Percentiles rank a stretch among this genome's conserved stretches.
These are phyloP conservation scores for Verticillium longisporum DNA, from an alignment of 2,329 filamentous ascomycete species.

Conservation along the genomic window DNA sequence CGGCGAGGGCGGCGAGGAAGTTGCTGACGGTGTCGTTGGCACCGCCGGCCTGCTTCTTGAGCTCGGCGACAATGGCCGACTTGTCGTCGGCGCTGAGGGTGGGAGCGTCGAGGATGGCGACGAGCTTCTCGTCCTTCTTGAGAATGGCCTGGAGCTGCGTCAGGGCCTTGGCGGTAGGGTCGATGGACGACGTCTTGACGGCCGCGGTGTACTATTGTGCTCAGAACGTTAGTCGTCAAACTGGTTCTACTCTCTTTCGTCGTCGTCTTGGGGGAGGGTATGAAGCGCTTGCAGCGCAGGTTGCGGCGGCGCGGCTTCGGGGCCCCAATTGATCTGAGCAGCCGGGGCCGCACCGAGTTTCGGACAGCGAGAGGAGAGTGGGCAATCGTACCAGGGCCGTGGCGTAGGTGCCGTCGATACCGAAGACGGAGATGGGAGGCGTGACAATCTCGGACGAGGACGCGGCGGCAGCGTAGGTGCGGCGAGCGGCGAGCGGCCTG, in stretches of 20 bases:
- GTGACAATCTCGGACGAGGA: slow-evolving; percentile 61
- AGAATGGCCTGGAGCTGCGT: slow-evolving; percentile 63
- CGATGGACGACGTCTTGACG: slow-evolving; percentile 78
- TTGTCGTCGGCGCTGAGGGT: slow-evolving; percentile 77
- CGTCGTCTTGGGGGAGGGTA: no score
- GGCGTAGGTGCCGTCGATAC: slow-evolving; percentile 96
- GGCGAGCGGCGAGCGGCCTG: slow-evolving; percentile 49
- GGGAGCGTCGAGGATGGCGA: slow-evolving; percentile 67
- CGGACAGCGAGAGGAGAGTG: not conserved
- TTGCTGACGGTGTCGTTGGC: slow-evolving; percentile 86
- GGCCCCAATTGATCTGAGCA: slow-evolving; percentile 21
- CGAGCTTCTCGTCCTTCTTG: slow-evolving; percentile 78
- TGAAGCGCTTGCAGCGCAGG: not conserved
- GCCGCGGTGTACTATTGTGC: slow-evolving; percentile 84
- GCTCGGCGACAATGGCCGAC: slow-evolving; percentile 75
- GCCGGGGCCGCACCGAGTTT: not conserved
- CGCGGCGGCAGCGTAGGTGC: slow-evolving; percentile 70
- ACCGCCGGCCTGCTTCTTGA: slow-evolving; percentile 72
- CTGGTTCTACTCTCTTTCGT: no score
- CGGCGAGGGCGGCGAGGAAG: slow-evolving; percentile 82
- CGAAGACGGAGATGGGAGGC: slow-evolving; percentile 87
- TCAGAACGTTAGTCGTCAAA: slow-evolving; percentile 19
- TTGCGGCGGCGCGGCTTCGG: not conserved
- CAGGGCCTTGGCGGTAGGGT: slow-evolving; percentile 77
- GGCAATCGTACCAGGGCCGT: slow-evolving; percentile 78